Base-by-base conservation (phyloP, 148 eudicot species). In the Cornus kousa region DNA sequence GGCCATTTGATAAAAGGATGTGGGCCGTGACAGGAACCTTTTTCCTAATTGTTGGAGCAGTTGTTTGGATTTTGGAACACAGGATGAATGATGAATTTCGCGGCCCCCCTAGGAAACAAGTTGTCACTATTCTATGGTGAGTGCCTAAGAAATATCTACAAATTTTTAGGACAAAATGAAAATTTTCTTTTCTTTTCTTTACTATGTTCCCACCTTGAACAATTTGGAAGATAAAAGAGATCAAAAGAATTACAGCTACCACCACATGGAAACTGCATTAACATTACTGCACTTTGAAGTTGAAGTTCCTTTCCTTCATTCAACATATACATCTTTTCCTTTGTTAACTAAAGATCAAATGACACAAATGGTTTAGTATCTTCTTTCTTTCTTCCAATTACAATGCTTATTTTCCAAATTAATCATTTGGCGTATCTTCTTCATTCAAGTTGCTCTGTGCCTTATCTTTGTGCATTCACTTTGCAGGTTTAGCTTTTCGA, bases 401-500 rank as follows among this genome's bases (percentile, higher is more conserved):
- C 66, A 62, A 20, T 13, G 17, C 12, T 11, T 53, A 53, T 43
- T 43, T 43, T 2, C 7, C 48, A 43, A 43, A 43, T 11, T 53
- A 53, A 53, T 53, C 59, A 53, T 53, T 53, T 53, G 19, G 17
- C 12, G 16, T 13, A 53, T 53, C 59, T 53, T 16, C 59, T 12
- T 53, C 59, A 53, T 53, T 19, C 64, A 57, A 57, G 14, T 50
- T 5, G 60, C 48, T 24, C 70, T 2, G 37, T 76, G 13, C 17
- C 31, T 67, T 76, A n/a, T 48, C 16, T 48, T 65, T 46, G 19
- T 83, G 37, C 77, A 87, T 84, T 71, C 67, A 22, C 23, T 67
- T 83, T 86, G 87, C 95, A 91, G 95, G 94, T 94, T 94, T 85
- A 87, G 93, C 89, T 85, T 90, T 80, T 94, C 98, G 35, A 94